A percentile compares a stretch with the other conserved stretches of the same genome.
Conservation (phyloP, 306 rosid species). For the Cicer chorassanicum region DNA sequence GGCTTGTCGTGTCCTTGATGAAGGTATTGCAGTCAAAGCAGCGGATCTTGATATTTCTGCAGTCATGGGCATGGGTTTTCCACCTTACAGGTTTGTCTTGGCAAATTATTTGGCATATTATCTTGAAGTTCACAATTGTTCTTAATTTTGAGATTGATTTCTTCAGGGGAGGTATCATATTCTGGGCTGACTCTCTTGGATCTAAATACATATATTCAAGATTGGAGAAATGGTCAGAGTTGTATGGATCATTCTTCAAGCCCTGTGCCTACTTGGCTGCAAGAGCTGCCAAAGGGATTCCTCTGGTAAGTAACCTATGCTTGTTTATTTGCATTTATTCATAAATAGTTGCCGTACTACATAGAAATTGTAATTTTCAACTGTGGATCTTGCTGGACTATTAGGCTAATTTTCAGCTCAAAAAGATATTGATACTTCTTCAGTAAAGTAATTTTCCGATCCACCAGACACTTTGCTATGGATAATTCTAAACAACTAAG, state of each 20-base stretch:
- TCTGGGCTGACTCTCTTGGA: constrained; percentile 96
- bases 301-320: constrained; percentile 67
- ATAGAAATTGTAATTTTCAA: not conserved
- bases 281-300: constrained; percentile 84
- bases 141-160: constrained; percentile 44
- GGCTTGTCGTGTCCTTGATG: constrained; percentile 94
- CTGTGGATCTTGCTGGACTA: not conserved
- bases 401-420: not conserved
- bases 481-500: not conserved
- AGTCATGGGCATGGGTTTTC: constrained; percentile 97
- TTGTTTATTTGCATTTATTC: constrained; percentile 29
- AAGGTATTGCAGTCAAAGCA: constrained; percentile 90
- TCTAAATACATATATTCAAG: constrained; percentile 83
- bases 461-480: not conserved
- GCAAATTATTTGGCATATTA: constrained; percentile 18
- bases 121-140: not conserved
- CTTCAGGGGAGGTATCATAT: constrained; percentile 90
- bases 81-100: constrained; percentile 82
- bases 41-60: constrained; percentile 87
- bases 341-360: not conserved
- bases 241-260: constrained; percentile 85
- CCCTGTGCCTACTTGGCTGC: constrained; percentile 91
- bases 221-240: constrained; percentile 82
- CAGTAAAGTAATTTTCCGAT: not conserved
- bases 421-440: not conserved